A percentile compares a stretch with the other conserved stretches of the same genome.
phyloP scores from a whole-genome alignment of 148 eudicot species.

The Heliamphora exappendiculata region DNA sequence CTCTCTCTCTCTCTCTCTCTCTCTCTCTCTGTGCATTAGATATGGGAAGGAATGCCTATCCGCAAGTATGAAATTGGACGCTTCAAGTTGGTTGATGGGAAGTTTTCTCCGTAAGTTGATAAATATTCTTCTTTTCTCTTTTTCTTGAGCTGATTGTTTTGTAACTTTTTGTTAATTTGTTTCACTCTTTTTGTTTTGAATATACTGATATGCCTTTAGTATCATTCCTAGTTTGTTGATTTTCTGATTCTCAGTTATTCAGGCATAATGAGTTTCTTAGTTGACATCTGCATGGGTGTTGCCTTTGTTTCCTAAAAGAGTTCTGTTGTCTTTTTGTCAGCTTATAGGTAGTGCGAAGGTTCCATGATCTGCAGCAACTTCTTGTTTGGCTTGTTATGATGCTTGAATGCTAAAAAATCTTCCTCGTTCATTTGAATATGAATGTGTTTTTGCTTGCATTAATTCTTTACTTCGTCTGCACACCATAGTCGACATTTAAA shows the following conservation, averaged over 20 bases:
- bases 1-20: background rate
- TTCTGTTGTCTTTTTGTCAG: background rate
- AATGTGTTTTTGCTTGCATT: background rate
- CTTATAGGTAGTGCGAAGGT: background rate
- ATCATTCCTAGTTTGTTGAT: background rate
- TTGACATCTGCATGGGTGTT: background rate
- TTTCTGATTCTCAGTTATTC: background rate
- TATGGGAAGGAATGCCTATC: constrained; percentile 99
- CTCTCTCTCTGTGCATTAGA: constrained; percentile 35
- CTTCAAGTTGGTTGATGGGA: constrained; percentile 91
- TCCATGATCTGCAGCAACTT: background rate
- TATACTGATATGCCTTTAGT: background rate
- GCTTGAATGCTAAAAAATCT: background rate
- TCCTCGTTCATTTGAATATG: background rate
- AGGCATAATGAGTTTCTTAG: background rate
- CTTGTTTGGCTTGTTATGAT: constrained; percentile 3
- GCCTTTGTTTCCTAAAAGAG: background rate
- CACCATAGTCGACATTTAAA: background rate
- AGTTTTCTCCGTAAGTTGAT: constrained; percentile 88
- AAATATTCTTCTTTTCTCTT: background rate
- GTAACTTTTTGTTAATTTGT: constrained; percentile 4
- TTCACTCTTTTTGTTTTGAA: constrained; percentile 1
- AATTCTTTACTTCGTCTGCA: background rate
- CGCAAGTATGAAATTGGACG: constrained; percentile 71
- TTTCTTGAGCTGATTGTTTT: background rate